Evolutionary conservation across 441 rosid species (phyloP).

Genomic region (Adansonia madagascariensis): DNA sequence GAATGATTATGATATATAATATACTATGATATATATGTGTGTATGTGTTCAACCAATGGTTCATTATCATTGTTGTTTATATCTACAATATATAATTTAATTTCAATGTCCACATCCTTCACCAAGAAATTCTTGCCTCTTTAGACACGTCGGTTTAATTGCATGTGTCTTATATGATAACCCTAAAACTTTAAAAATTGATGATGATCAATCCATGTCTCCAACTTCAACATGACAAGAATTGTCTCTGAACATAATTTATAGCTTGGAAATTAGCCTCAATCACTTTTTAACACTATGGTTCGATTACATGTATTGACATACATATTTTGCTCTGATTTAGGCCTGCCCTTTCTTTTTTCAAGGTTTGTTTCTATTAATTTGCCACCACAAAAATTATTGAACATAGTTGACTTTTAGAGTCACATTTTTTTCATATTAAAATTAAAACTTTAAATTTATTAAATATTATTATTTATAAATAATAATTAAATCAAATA

Average conservation of each 20-base stretch:
- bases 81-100: too few species aligned
- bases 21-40: background rate
- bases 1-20: background rate
- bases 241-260: background rate
- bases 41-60: background rate
- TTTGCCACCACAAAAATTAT: background rate
- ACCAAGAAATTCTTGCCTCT: background rate
- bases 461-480: too few species aligned
- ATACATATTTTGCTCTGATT: background rate
- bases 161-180: background rate
- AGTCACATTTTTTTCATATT: too few species aligned
- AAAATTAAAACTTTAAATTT: too few species aligned
- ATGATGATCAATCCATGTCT: background rate
- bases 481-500: too few species aligned
- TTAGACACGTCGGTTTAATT: background rate
- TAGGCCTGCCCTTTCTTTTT: background rate
- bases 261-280: background rate
- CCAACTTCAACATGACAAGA: background rate
- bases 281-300: background rate
- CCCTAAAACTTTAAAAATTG: background rate
- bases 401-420: background rate
- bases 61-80: background rate
- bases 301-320: background rate
- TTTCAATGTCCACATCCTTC: background rate
- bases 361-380: background rate